Evolutionary conservation across 805 yeast genomes (phyloP).

Genomic region (Komagataella mondaviorum): DNA sequence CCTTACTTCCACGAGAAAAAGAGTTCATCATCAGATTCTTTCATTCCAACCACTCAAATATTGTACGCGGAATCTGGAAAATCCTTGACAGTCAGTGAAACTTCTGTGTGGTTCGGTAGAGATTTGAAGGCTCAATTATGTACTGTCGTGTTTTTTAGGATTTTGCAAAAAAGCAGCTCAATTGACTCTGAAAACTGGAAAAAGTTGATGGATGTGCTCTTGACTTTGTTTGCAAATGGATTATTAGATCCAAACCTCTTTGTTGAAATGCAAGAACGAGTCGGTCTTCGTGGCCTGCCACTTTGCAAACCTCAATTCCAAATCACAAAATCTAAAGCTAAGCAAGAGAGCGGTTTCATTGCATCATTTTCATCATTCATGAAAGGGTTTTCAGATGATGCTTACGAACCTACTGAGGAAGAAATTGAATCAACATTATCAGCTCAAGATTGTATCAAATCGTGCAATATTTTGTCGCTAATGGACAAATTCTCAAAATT

Average conservation of each 20-base stretch:
- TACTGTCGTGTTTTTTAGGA: slow-evolving; percentile 71
- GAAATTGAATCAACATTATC: slow-evolving; percentile 79
- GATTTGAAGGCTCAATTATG: slow-evolving; percentile 89
- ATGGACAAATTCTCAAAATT: slow-evolving; percentile 34
- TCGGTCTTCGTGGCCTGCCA: slow-evolving; percentile 39
- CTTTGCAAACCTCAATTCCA: slow-evolving; percentile 55
- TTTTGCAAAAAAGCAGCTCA: slow-evolving; percentile 45
- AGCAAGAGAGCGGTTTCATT: slow-evolving; percentile 66
- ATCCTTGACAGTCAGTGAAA: slow-evolving; percentile 63
- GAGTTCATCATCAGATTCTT: slow-evolving; percentile 18
- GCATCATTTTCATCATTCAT: slow-evolving; percentile 87
- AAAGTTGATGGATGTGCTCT: slow-evolving; percentile 40
- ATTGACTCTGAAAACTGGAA: slow-evolving; percentile 43
- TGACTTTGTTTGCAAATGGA: slow-evolving; percentile 60
- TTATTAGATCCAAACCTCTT: slow-evolving; percentile 55
- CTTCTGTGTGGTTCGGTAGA: slow-evolving; percentile 74
- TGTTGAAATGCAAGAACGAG: slow-evolving; percentile 45
- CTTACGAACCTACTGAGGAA: slow-evolving; percentile 86
- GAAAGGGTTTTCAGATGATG: slow-evolving; percentile 76
- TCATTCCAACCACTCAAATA: slow-evolving; percentile 30
- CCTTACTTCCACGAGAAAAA: slow-evolving; percentile 12
- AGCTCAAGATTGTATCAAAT: slow-evolving; percentile 69
- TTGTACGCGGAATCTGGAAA: slow-evolving; percentile 39
- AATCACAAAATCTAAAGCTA: slow-evolving; percentile 47
- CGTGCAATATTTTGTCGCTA: slow-evolving; percentile 47